Base-by-base conservation (phyloP, 2,329 filamentous ascomycete genomes). In the Cladosporium austrohemisphaericum region DNA sequence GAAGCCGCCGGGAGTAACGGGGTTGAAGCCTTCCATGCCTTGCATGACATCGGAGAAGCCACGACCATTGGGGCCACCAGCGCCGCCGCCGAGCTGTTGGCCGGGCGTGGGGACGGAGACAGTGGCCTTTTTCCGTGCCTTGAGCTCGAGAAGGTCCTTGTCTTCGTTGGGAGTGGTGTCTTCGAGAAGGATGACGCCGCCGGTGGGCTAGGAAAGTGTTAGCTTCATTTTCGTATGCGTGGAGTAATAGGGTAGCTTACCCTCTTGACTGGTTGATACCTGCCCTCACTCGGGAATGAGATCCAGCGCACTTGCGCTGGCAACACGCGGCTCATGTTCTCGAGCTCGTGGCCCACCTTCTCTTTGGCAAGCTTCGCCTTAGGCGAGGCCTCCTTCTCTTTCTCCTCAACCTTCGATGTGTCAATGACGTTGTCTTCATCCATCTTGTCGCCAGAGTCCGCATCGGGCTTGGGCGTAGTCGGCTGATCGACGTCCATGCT, bases 281-380 rank as follows among this genome's bases (percentile, higher is more conserved):
- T 84, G 16, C 64, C 66, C 37, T 88, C 87, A 55, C 88, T 81
- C 41, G 88, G 83, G 77, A 98, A 95, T 69, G 83, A 95, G 64
- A 98, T 88, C 69, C 92, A 96, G 75, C 95, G 95, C 64, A 97
- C 80, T 73, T 98, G 93, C 38, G 83, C 81, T 1, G 91, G 93
- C 40, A 98, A 80, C 28, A 98, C 90, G 60, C 93, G 82, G 48
- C 87, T 94, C 89, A 98, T 94, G 76, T 98, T 98, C 65, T 93
- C 88, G 54, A 98, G 80, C 56, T 96, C 90, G 67, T 93, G 96
- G 59, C 93, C 93, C 52, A 95, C 80, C 80, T 95, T 97, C 74
- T 98, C 93, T 79, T 94, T 95, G 13, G 28, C 32, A 28, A 45
- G 40, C 28, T 38, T 46, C 5, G 32, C 49, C 80, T 92, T 95